Evolutionary conservation across 2,329 filamentous ascomycete species (phyloP).

Genomic region (Teratosphaeria pseudoeucalypti): DNA sequence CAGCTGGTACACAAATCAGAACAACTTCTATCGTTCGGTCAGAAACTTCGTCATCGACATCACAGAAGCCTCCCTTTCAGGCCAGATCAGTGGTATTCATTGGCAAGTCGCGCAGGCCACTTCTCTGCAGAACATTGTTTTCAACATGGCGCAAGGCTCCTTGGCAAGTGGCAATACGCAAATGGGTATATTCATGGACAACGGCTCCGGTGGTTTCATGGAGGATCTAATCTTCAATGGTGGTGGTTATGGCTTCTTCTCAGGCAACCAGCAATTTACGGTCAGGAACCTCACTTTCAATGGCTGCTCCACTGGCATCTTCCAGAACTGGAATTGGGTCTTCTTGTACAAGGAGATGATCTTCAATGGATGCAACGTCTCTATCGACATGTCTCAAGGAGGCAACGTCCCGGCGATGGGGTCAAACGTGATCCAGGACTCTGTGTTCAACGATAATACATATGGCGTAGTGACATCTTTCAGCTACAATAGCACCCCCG

Average conservation of each 20-base stretch:
- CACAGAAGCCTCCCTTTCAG: slow-evolving; percentile 2
- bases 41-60: slow-evolving; percentile 49
- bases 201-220: slow-evolving; percentile 62
- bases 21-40: slow-evolving; percentile 47
- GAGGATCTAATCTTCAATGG: slow-evolving; percentile 74
- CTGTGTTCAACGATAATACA: slow-evolving; percentile 61
- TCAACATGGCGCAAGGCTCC: slow-evolving; percentile 34
- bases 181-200: slow-evolving; percentile 52
- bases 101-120: slow-evolving; percentile 60
- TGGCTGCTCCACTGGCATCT: slow-evolving; percentile 67
- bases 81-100: slow-evolving; percentile 41
- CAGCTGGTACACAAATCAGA: slow-evolving; percentile 27
- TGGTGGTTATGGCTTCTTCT: slow-evolving; percentile 64
- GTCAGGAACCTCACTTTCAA: slow-evolving; percentile 75
- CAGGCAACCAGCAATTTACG: slow-evolving; percentile 83
- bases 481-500: slow-evolving; percentile 47
- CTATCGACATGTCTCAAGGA: slow-evolving; percentile 62
- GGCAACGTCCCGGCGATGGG: slow-evolving; percentile 52
- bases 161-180: slow-evolving; percentile 33
- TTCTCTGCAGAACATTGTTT: slow-evolving; percentile 48
- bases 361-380: slow-evolving; percentile 49
- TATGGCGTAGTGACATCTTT: slow-evolving; percentile 68
- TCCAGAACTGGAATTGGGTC: slow-evolving; percentile 75
- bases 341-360: slow-evolving; percentile 69
- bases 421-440: slow-evolving; percentile 72